phyloP scores from a whole-genome alignment of 2,329 filamentous ascomycete species.

The Rhynchosporium agropyri region DNA sequence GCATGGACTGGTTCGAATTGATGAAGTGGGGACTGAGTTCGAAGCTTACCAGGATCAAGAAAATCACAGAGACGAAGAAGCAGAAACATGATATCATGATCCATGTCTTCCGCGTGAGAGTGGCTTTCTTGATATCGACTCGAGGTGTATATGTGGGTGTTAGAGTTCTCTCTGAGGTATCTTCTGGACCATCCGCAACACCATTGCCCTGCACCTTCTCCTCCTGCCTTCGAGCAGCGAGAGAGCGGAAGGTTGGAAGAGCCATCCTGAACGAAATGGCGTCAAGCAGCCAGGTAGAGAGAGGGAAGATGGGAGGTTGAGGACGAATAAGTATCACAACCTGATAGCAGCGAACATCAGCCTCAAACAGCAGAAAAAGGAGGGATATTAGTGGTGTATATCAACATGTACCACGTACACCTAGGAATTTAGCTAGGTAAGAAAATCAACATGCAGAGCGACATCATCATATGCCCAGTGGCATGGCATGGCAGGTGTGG shows the following conservation, averaged over 20 bases:
- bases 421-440: not conserved
- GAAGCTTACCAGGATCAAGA: slow-evolving; percentile 70
- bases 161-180: slow-evolving; percentile 33
- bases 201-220: slow-evolving; percentile 26
- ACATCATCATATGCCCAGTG: slow-evolving; percentile 26
- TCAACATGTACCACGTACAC: slow-evolving; percentile 10
- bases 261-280: slow-evolving; percentile 29
- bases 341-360: not conserved
- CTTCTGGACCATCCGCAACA: slow-evolving; percentile 19
- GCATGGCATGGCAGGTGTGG: not conserved
- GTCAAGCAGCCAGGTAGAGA: slow-evolving; percentile 2
- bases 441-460: slow-evolving; percentile 10
- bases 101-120: slow-evolving; percentile 54
- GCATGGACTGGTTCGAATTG: not conserved
- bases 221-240: slow-evolving; percentile 30
- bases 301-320: not conserved
- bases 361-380: not conserved
- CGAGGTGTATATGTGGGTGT: slow-evolving; percentile 31
- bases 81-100: slow-evolving; percentile 66
- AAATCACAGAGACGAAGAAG: slow-evolving; percentile 75
- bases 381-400: slow-evolving; percentile 23
- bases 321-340: not conserved
- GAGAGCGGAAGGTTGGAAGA: slow-evolving; percentile 41
- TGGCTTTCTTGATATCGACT: slow-evolving; percentile 50
- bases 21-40: slow-evolving; percentile 5